A percentile compares a stretch with the other conserved stretches of the same genome.
These are phyloP conservation scores for Dichotomocladium elegans DNA, from an alignment of 371 early-diverging fungal species.

Conservation along the genomic window DNA sequence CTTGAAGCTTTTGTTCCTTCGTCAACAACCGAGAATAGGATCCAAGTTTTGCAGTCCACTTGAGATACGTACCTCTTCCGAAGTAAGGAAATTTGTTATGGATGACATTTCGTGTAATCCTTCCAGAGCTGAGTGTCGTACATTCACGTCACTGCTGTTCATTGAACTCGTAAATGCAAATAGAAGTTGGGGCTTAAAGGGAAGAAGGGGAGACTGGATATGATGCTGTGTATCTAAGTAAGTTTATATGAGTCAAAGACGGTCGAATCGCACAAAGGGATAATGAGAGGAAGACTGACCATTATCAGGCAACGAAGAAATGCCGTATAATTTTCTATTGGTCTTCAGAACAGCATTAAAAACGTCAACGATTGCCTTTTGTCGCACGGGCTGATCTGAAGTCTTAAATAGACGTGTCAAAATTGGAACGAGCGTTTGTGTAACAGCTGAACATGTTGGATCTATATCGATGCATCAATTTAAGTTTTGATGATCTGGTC, in stretches of 20 bases:
- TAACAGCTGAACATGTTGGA: conserved; percentile 58
- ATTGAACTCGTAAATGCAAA: conserved; percentile 21
- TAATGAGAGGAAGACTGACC: too few relatives aligned
- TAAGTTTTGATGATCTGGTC: too few relatives aligned
- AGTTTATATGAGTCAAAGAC: too few relatives aligned
- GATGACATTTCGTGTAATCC: conserved; percentile 64
- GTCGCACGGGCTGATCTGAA: conserved; percentile 52
- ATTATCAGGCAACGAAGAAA: conserved; percentile 11
- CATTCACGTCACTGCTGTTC: conserved; percentile 38
- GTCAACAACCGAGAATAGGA: neutral
- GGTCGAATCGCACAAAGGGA: too few relatives aligned
- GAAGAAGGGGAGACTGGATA: conserved; percentile 53
- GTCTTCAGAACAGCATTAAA: conserved; percentile 63
- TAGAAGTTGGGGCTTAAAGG: conserved; percentile 46
- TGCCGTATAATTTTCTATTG: conserved; percentile 52
- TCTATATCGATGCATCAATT: conserved; percentile 39
- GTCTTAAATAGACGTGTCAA: conserved; percentile 48
- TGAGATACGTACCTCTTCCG: conserved; percentile 60
- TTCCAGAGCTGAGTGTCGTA: conserved; percentile 61
- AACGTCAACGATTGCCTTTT: conserved; percentile 64
- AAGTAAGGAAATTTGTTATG: conserved; percentile 47
- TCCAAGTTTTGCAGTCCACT: neutral
- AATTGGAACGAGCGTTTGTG: conserved; percentile 47
- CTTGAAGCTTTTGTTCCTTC: neutral
- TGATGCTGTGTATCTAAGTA: conserved; percentile 57